A percentile compares a stretch with the other conserved stretches of the same genome.
These are phyloP conservation scores for Pilatotrama ljubarskyi DNA, from an alignment of 768 basidiomycete species.

Conservation along the genomic window DNA sequence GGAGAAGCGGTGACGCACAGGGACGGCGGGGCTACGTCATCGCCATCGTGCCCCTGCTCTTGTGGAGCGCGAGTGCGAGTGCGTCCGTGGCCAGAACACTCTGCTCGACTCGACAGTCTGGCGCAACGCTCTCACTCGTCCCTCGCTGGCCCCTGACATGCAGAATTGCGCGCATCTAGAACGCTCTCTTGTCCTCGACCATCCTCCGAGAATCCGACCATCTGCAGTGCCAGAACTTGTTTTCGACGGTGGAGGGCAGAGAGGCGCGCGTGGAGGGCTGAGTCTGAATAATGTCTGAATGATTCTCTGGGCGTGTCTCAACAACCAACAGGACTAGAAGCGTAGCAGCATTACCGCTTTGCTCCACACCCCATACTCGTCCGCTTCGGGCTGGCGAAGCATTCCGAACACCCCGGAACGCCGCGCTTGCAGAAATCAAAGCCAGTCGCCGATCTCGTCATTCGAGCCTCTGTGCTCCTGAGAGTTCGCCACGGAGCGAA, in stretches of 20 bases:
- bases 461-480: too few relatives aligned
- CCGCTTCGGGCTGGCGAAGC: neutral
- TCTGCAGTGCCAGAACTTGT: too few relatives aligned
- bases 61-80: too few relatives aligned
- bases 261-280: neutral
- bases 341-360: neutral
- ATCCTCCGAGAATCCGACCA: too few relatives aligned
- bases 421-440: neutral
- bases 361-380: neutral
- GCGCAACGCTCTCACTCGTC: too few relatives aligned
- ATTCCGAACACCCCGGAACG: neutral
- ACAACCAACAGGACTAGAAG: neutral
- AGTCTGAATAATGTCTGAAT: neutral
- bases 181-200: too few relatives aligned
- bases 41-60: neutral
- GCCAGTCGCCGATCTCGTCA: too few relatives aligned
- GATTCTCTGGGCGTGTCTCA: neutral
- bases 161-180: neutral
- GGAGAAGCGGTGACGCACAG: too few relatives aligned
- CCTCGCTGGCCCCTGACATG: too few relatives aligned
- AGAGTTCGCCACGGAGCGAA: neutral
- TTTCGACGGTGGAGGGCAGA: neutral
- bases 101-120: too few relatives aligned
- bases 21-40: neutral
- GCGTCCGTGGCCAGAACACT: too few relatives aligned